phyloP scores from a whole-genome alignment of 768 basidiomycete genomes.

The Mycena olivaceomarginata region DNA sequence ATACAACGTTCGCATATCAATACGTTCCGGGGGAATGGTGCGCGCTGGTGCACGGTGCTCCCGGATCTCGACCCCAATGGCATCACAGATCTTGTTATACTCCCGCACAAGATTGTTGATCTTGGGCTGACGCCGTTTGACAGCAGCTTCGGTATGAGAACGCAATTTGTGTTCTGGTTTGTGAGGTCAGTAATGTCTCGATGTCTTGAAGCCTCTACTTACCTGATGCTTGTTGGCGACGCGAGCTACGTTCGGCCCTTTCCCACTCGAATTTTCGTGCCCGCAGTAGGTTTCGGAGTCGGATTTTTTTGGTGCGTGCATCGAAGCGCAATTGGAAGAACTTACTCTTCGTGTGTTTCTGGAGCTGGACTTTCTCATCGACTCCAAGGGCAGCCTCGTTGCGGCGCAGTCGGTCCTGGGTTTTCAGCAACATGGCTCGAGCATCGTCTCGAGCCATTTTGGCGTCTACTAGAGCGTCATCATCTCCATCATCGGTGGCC shows the following conservation, averaged over 20 bases:
- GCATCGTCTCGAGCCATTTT: neutral
- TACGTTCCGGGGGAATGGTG: conserved; percentile 47
- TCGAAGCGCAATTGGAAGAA: conserved; percentile 46
- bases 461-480: neutral
- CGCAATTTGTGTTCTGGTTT: conserved; percentile 50
- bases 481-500: neutral
- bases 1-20: conserved; percentile 50
- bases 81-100: conserved; percentile 54
- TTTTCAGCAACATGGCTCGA: neutral
- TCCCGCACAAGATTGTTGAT: conserved; percentile 47
- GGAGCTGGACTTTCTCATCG: conserved; percentile 26
- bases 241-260: conserved; percentile 41
- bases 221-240: conserved; percentile 45
- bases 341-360: conserved; percentile 35
- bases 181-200: too few species aligned
- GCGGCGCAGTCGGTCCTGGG: neutral
- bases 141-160: conserved; percentile 48
- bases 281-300: conserved; percentile 45
- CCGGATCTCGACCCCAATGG: conserved; percentile 46
- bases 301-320: conserved; percentile 49
- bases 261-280: conserved; percentile 54
- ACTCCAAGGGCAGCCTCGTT: conserved; percentile 29
- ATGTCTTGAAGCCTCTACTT: neutral
- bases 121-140: conserved; percentile 51
- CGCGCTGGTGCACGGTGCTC: conserved; percentile 46